Base-by-base conservation (phyloP, 2,329 filamentous ascomycete species). In the Ophiostoma perfectum region DNA sequence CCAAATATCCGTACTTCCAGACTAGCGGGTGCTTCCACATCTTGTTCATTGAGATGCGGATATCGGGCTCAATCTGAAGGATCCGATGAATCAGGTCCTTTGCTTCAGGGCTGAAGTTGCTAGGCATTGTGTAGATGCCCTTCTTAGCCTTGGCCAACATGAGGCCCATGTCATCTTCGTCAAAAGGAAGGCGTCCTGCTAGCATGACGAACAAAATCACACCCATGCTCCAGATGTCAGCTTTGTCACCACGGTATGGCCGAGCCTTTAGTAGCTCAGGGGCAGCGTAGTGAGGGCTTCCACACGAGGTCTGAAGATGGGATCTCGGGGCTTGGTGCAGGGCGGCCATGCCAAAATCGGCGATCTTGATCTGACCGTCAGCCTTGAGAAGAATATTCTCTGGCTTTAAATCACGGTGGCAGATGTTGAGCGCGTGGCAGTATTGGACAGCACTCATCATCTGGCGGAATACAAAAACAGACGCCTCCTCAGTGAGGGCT, bases 341-440 rank as follows among this genome's bases (percentile, higher is more conserved):
- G 3, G 94, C 94, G 62, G 95, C 95, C 93, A 99, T 97, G 58
- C 95, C 94, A 77, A 99, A 99, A 77, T 99, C 95, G 66, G 94
- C 94, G 74, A 99, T 88, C 79, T 98, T 99, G 77, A 98, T 88
- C 69, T 91, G 88, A 67, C 89, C 85, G 64, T 89, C 81, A 3
- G 82, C 81, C 69, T 93, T 93, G 66, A 99, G 83, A 18, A 99
- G 83, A 63, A 99, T 97, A 74, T 99, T 99, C 79, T 99, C 95
- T 0, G 93, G 95, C 78, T 99, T 99, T 67, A 99, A 82, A 74
- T 99, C 95, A 38, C 95, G 90, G 76, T 99, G 95, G 76, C 93
- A 97, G 71, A 99, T 97, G 73, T 94, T 93, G 80, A 97, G 92
- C 2, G 90, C 88, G 78, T 99, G 95, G 73, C 93, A 96, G 79